A percentile compares a stretch with the other conserved stretches of the same genome.
These are phyloP conservation scores for Cadophora luteo-olivacea DNA, from an alignment of 2,329 filamentous ascomycete genomes.

Conservation along the genomic window DNA sequence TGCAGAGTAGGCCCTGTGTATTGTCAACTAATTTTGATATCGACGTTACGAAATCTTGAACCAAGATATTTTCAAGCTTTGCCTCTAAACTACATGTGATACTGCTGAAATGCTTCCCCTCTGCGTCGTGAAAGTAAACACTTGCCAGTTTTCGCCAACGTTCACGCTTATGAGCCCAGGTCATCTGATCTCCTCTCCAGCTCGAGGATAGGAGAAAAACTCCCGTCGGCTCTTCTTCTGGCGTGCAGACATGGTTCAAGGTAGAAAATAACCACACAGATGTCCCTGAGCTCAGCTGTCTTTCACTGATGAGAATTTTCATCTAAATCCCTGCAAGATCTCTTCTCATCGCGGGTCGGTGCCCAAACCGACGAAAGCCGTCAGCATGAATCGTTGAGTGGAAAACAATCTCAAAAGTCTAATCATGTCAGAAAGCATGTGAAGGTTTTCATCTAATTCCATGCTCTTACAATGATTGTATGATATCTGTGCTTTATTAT, in stretches of 20 bases:
- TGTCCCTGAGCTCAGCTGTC: not conserved
- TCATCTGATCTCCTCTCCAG: not conserved
- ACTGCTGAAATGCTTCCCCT: not conserved
- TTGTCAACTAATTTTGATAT: not conserved
- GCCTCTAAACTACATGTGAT: not conserved
- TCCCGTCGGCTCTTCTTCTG: not conserved
- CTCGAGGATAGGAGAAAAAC: not conserved
- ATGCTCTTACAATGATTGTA: constrained; percentile 21
- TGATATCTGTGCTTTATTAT: constrained; percentile 11
- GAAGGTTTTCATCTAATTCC: constrained; percentile 18
- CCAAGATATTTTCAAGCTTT: not conserved
- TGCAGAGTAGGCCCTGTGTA: not conserved
- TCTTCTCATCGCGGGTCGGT: not conserved
- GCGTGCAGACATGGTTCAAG: not conserved
- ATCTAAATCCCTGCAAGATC: constrained; percentile 21
- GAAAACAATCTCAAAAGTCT: not conserved
- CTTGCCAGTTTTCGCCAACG: not conserved
- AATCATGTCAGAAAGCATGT: constrained; percentile 14
- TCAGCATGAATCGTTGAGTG: constrained; percentile 2
- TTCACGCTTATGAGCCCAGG: not conserved
- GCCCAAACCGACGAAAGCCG: constrained; percentile 1
- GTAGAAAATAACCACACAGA: constrained; percentile 2
- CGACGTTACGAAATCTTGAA: not conserved
- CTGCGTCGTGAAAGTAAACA: not conserved
- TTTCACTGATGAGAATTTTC: constrained; percentile 5